Conservation (phyloP, 345 rosid genomes). For the Hypericum perforatum region DNA sequence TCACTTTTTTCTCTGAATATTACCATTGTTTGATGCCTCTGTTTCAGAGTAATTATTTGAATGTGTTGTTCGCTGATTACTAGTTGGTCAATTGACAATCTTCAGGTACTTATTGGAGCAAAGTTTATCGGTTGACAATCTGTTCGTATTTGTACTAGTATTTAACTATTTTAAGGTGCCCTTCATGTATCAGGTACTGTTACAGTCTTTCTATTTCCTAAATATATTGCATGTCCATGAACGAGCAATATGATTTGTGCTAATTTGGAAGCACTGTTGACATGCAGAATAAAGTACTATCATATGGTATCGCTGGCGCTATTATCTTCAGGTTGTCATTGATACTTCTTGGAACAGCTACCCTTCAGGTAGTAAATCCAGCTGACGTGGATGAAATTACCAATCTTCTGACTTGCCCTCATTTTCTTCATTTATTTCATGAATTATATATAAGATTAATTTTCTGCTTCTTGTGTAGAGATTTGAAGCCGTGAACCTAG, state of each 20-base stretch:
- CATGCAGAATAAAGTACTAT: constrained; percentile 68
- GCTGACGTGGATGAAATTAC: too few relatives aligned
- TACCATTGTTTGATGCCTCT: background rate
- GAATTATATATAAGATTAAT: background rate
- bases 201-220: constrained; percentile 8
- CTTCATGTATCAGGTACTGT: constrained; percentile 64
- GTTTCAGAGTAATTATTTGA: background rate
- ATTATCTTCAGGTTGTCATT: constrained; percentile 60
- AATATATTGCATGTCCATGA: background rate
- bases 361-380: constrained; percentile 78
- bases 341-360: constrained; percentile 81
- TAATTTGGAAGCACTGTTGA: constrained; percentile 10
- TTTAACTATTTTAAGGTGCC: constrained; percentile 98
- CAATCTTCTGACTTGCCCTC: too few relatives aligned
- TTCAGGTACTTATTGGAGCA: constrained; percentile 92
- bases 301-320: constrained; percentile 90
- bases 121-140: constrained; percentile 93
- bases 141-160: constrained; percentile 82
- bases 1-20: background rate
- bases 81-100: constrained; percentile 7
- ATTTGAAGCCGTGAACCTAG: constrained; percentile 72
- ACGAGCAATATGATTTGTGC: background rate
- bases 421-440: too few relatives aligned
- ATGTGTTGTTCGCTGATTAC: background rate
- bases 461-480: constrained; percentile 35